phyloP scores from a whole-genome alignment of 2,329 filamentous ascomycete species.

The Hypoxylon sp. region DNA sequence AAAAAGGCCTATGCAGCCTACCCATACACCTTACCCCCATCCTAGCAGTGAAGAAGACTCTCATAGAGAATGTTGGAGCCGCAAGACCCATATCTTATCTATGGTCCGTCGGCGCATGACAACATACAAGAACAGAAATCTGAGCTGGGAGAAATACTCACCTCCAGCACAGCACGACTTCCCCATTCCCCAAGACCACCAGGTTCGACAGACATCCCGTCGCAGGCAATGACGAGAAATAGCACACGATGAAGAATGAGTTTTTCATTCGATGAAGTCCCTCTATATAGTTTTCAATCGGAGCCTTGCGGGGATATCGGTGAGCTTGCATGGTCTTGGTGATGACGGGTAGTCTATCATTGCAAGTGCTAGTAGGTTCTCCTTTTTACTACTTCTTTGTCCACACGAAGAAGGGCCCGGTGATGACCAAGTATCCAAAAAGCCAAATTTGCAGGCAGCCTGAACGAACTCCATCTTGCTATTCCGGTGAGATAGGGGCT shows the following conservation, averaged over 20 bases:
- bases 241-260: slow-evolving; percentile 46
- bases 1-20: neutral
- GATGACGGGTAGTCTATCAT: slow-evolving; percentile 32
- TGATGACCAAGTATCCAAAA: slow-evolving; percentile 70
- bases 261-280: slow-evolving; percentile 48
- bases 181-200: slow-evolving; percentile 25
- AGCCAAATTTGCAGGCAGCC: slow-evolving; percentile 71
- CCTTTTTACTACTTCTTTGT: slow-evolving; percentile 35
- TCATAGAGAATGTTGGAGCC: slow-evolving; percentile 49
- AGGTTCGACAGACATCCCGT: slow-evolving; percentile 35
- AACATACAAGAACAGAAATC: slow-evolving; percentile 65
- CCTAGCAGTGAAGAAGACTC: slow-evolving; percentile 52
- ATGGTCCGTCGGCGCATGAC: slow-evolving; percentile 52
- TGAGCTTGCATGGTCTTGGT: slow-evolving; percentile 44
- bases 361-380: slow-evolving; percentile 29
- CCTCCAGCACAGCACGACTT: slow-evolving; percentile 31
- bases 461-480: slow-evolving; percentile 44
- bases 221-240: slow-evolving; percentile 52
- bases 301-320: slow-evolving; percentile 59
- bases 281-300: slow-evolving; percentile 68
- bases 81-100: slow-evolving; percentile 35
- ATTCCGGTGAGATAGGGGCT: slow-evolving; percentile 29
- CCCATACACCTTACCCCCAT: neutral
- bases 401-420: slow-evolving; percentile 56
- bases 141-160: slow-evolving; percentile 56